These are phyloP conservation scores for Solanum phureja DNA, from an alignment of 257 asterid genomes.

Conservation along the genomic window DNA sequence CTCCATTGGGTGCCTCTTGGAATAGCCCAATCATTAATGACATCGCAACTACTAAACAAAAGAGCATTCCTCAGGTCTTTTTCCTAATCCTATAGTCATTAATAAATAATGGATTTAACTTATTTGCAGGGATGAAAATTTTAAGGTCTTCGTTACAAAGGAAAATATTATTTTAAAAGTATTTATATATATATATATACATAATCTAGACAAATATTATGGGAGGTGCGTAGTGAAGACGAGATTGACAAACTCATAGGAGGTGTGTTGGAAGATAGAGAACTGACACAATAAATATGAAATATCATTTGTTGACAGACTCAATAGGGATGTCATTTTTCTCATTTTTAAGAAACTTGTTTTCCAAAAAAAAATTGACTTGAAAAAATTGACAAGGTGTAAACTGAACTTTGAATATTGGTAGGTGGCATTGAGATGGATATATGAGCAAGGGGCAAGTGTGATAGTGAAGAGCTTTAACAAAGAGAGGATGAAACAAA, in stretches of 20 bases:
- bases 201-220: background rate
- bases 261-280: background rate
- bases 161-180: background rate
- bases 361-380: too few relatives aligned
- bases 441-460: conserved; percentile 21
- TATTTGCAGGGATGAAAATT: background rate
- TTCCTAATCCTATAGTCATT: background rate
- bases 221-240: background rate
- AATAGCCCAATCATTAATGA: background rate
- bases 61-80: background rate
- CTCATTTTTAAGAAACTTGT: background rate
- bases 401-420: background rate
- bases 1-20: background rate
- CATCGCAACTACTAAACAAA: background rate
- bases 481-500: conserved; percentile 28
- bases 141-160: background rate
- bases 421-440: conserved; percentile 33
- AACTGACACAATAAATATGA: background rate
- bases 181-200: too few relatives aligned
- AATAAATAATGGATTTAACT: too few relatives aligned
- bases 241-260: background rate
- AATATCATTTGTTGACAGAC: background rate
- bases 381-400: background rate
- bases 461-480: conserved; percentile 22
- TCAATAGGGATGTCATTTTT: background rate